phyloP scores from a whole-genome alignment of 2,329 filamentous ascomycete genomes.

The Paecilomyces niveus region DNA sequence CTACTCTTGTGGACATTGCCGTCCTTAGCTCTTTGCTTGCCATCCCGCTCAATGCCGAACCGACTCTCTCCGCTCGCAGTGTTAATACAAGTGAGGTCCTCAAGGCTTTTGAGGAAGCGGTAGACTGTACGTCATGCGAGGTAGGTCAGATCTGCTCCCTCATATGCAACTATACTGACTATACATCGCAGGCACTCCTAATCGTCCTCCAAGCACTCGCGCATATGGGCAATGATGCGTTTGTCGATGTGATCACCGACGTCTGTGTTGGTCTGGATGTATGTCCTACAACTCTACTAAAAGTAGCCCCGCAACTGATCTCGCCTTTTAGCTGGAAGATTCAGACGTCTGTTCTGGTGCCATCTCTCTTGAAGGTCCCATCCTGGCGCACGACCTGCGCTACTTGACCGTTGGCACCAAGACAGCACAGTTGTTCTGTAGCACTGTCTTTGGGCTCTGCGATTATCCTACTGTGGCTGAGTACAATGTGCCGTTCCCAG shows the following conservation, averaged over 20 bases:
- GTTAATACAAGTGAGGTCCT: neutral
- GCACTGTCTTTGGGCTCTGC: conserved; percentile 49
- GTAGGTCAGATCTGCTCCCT: neutral
- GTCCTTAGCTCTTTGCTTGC: neutral
- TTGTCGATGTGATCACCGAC: conserved; percentile 31
- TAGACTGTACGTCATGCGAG: neutral
- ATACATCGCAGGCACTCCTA: conserved; percentile 22
- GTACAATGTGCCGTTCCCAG: conserved; percentile 40
- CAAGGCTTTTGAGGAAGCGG: neutral
- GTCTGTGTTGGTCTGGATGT: conserved; percentile 31
- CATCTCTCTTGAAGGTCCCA: conserved; percentile 46
- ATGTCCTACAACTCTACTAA: conserved; percentile 4
- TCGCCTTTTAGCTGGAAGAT: conserved; percentile 38
- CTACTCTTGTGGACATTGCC: neutral
- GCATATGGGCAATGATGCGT: conserved; percentile 35
- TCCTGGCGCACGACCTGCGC: conserved; percentile 45
- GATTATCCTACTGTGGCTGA: conserved; percentile 40
- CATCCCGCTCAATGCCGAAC: neutral
- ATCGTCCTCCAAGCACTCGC: conserved; percentile 40
- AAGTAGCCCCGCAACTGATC: neutral
- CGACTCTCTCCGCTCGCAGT: neutral
- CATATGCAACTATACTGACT: neutral
- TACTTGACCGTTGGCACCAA: conserved; percentile 43
- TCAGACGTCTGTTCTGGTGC: conserved; percentile 50
- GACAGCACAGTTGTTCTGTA: conserved; percentile 47